Base-by-base conservation (phyloP, 257 asterid species). In the Paulownia fortunei region DNA sequence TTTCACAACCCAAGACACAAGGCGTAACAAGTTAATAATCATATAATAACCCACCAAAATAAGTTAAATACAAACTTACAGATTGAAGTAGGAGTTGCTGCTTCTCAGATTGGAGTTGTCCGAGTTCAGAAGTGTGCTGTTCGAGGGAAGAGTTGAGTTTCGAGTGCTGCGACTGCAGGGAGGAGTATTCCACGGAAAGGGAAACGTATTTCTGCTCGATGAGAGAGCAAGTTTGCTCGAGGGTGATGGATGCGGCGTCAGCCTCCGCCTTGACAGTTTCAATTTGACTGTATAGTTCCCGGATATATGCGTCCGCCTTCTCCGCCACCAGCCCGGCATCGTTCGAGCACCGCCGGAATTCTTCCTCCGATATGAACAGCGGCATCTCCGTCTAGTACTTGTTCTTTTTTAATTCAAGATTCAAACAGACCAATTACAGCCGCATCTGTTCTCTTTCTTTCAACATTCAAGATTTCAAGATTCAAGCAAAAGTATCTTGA, bases 201-300 rank as follows among this genome's bases (percentile, higher is more conserved):
- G 97, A 83, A 5, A 91, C 90, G 78, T 89, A 90, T 68, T 90
- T 93, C 82, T 96, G 99, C 32, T 96, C 97, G 64, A 91, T 89
- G 36, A 91, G 83, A 24, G 94, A 84, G 85, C 97, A 91, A 0
- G 92, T 89, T 72, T 96, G 99, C 75, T 96, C 99, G 32, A 94
- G 94, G 44, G 98, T 91, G 74, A 96, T 90, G 19, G 97, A 85
- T 18, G 96, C 87, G 52, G 98, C 98, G 67, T 90, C 98, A 0
- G 97, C 89, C 84, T 96, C 91, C 26, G 99, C 97, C 84, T 83
- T 92, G 63, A 89, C 91, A 37, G 92, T 89, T 63, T 93, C 97
- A 42, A 95, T 74, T 58, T 93, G 96, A 36, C 80, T 85, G 83
- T 88, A 83, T 0, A 95, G 84, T 21, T 83, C 87, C 36, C 87